phyloP scores from a whole-genome alignment of 2,329 filamentous ascomycete genomes.

The Aspergillus neotritici region DNA sequence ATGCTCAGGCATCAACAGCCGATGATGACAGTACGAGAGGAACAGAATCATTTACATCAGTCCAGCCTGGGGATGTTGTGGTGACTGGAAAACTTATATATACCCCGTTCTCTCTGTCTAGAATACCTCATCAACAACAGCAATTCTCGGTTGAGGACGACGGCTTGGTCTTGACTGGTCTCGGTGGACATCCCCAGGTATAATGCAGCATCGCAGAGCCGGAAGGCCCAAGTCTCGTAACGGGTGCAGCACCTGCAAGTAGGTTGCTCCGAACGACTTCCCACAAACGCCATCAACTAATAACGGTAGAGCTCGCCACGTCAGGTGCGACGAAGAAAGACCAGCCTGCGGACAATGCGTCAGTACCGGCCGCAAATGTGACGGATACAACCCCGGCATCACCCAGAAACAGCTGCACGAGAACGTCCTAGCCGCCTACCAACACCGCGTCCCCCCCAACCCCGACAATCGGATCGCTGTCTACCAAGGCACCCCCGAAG shows the following conservation, averaged over 20 bases:
- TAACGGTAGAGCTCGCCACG: constrained; percentile 45
- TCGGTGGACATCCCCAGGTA: background rate
- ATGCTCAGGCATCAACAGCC: too few species aligned
- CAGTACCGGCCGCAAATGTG: constrained; percentile 52
- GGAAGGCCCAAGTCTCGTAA: constrained; percentile 2
- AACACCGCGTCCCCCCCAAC: background rate
- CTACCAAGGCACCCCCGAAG: constrained; percentile 20
- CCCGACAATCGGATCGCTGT: constrained; percentile 11
- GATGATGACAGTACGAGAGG: too few species aligned
- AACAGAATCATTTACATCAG: too few species aligned
- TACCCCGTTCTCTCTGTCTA: too few species aligned
- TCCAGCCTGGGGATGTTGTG: too few species aligned
- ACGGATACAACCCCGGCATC: constrained; percentile 42
- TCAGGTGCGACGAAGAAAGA: constrained; percentile 54
- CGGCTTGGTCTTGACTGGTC: too few species aligned
- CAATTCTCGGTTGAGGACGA: too few species aligned
- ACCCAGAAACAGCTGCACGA: constrained; percentile 1
- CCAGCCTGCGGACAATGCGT: constrained; percentile 50
- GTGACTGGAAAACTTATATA: too few species aligned
- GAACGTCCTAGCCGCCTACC: background rate
- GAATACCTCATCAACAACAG: too few species aligned
- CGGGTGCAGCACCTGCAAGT: constrained; percentile 54
- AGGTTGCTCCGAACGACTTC: constrained; percentile 19
- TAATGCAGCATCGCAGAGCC: constrained; percentile 1
- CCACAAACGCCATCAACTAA: background rate